Evolutionary conservation across 2,329 filamentous ascomycete genomes (phyloP), one percentile per base, ranked within the genome.

Genomic region (Cladosporium sphaerospermum): DNA sequence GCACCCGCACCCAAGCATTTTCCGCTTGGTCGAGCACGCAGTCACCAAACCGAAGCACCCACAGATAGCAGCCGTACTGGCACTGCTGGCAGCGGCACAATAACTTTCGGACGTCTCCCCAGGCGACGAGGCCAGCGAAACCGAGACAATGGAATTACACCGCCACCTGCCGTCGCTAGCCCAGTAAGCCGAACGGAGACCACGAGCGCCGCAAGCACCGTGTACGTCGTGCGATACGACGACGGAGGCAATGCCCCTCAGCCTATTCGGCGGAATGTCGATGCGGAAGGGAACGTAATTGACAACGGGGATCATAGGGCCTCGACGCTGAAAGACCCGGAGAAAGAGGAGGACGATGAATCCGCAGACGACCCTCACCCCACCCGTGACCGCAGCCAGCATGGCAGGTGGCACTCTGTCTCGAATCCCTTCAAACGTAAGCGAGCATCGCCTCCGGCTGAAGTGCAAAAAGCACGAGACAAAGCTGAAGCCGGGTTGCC

Each of bases 101-200:
- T 63, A 18, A 46, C 52, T 2, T 63, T 65, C 54, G 60, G 58
- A 2, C 11, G 48, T 18, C 36, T 59, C 7, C 61, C 61, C 9
- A 55, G 53, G 33, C 58, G 55, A 16, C 41, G 52, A 9, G 52
- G 46, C 1, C 52, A 45, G 13, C 41, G 45, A 11, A 34, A 16
- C 19, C 46, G 40, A n/a, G 45, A 50, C 23, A 59, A 18, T 6
- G 49, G 44, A 3, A 53, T 53, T 16, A 53, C 51, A 31, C 51
- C 75, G 16, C 75, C 78, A 9, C 66, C 70, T 39, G 69, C 71
- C 44, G 70, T 75, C 16, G 70, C 75, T 7, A 81, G 80, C 9
- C 81, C 82, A 1, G 70, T 83, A 36, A 84, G 79, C 61, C 73
- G 81, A 57, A 76, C 77, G 16, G 81, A 85, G 59, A 83, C 80